These are phyloP conservation scores for Microglena sp. DNA, from an alignment of 139 green algal species.

Conservation along the genomic window DNA sequence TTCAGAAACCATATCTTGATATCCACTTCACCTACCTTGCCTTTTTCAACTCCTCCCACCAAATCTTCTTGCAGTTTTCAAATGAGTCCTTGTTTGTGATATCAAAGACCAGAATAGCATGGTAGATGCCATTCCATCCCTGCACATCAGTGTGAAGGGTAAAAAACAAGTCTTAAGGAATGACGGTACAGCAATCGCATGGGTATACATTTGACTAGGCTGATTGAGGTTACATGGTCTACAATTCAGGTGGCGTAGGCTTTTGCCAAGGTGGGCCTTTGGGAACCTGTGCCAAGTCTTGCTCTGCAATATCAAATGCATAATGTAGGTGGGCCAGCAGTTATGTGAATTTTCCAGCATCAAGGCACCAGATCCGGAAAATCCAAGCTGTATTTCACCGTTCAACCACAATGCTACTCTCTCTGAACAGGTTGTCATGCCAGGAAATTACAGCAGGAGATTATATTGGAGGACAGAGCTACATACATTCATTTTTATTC, in stretches of 20 bases:
- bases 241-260: neutral
- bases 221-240: neutral
- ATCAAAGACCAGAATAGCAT: slow-evolving; percentile 34
- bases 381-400: neutral
- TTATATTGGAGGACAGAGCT: neutral
- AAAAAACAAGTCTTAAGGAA: neutral
- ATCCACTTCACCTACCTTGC: no score
- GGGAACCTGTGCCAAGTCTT: neutral
- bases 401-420: neutral
- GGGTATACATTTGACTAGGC: neutral
- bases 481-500: no score
- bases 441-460: neutral
- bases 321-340: no score
- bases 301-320: no score
- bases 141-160: slow-evolving; percentile 1
- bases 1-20: no score
- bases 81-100: slow-evolving; percentile 29
- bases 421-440: neutral
- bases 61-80: slow-evolving; percentile 26
- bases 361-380: neutral
- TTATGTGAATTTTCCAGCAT: no score
- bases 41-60: slow-evolving; percentile 33
- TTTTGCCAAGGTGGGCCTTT: neutral
- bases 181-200: no score
- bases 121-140: slow-evolving; percentile 41